These are phyloP conservation scores for Blastobotrys niveus DNA, from an alignment of 1,139 yeast genomes.

Conservation along the genomic window DNA sequence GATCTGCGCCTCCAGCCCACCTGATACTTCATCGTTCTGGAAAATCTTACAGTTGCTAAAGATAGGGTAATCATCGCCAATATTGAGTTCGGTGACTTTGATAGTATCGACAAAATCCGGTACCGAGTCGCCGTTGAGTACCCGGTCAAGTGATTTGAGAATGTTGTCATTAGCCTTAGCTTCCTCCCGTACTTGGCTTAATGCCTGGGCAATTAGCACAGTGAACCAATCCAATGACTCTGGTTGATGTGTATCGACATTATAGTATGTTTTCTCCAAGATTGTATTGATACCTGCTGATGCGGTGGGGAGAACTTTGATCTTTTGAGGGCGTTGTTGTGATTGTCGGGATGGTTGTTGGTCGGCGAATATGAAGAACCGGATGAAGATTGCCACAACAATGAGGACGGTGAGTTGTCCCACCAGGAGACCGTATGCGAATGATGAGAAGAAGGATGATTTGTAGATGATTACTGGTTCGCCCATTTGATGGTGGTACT, in stretches of 20 bases:
- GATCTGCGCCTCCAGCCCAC: constrained; percentile 71
- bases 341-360: constrained; percentile 34
- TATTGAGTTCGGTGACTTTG: constrained; percentile 77
- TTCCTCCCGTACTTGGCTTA: constrained; percentile 79
- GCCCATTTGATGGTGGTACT: neutral
- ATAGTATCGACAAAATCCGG: constrained; percentile 82
- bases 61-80: constrained; percentile 94
- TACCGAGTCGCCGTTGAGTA: constrained; percentile 46
- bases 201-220: constrained; percentile 85
- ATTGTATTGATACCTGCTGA: constrained; percentile 41
- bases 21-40: constrained; percentile 33
- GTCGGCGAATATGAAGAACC: constrained; percentile 87
- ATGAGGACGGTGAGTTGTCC: constrained; percentile 84
- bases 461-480: neutral
- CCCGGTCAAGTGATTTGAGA: constrained; percentile 61
- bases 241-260: constrained; percentile 77
- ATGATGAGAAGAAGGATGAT: constrained; percentile 21
- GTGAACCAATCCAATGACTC: constrained; percentile 97
- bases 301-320: constrained; percentile 31
- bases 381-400: constrained; percentile 67
- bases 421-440: constrained; percentile 35
- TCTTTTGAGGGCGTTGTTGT: constrained; percentile 23
- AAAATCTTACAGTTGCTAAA: constrained; percentile 86
- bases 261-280: constrained; percentile 85
- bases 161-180: constrained; percentile 82